Conservation (phyloP, 1,284 basidiomycete genomes). For the Papiliotrema flavescens region DNA sequence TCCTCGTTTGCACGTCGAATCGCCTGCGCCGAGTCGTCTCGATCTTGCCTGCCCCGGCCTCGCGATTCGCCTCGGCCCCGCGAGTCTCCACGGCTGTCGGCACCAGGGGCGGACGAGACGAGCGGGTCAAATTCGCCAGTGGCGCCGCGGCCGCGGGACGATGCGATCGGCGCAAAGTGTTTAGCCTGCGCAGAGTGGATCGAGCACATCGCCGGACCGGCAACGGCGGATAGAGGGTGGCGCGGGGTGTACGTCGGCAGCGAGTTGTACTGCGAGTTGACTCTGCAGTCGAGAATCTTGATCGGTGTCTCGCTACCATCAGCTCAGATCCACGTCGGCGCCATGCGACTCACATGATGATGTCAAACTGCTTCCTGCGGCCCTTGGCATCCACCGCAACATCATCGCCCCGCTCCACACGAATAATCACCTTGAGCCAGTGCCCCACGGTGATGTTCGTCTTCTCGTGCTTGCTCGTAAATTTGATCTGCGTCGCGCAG, state of each 20-base stretch:
- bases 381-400: slow-evolving; percentile 62
- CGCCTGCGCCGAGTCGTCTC: background rate
- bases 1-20: slow-evolving; percentile 16
- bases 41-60: background rate
- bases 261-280: slow-evolving; percentile 69
- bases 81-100: background rate
- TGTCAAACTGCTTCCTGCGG: slow-evolving; percentile 76
- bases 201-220: slow-evolving; percentile 26
- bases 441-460: slow-evolving; percentile 79
- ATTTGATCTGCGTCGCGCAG: slow-evolving; percentile 58
- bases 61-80: background rate
- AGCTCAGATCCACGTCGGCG: background rate
- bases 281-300: slow-evolving; percentile 59
- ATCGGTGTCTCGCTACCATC: slow-evolving; percentile 47
- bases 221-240: slow-evolving; percentile 14
- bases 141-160: background rate
- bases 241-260: slow-evolving; percentile 57
- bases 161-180: slow-evolving; percentile 1
- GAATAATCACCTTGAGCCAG: slow-evolving; percentile 73
- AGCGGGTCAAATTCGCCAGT: background rate
- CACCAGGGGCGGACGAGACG: slow-evolving; percentile 3
- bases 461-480: slow-evolving; percentile 76
- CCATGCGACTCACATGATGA: slow-evolving; percentile 60
- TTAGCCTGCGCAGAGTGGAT: slow-evolving; percentile 24
- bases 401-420: slow-evolving; percentile 78